Percentiles rank a stretch among this genome's conserved stretches.
Conservation (phyloP, 805 yeast genomes). For the Candida taoyuanica region DNA sequence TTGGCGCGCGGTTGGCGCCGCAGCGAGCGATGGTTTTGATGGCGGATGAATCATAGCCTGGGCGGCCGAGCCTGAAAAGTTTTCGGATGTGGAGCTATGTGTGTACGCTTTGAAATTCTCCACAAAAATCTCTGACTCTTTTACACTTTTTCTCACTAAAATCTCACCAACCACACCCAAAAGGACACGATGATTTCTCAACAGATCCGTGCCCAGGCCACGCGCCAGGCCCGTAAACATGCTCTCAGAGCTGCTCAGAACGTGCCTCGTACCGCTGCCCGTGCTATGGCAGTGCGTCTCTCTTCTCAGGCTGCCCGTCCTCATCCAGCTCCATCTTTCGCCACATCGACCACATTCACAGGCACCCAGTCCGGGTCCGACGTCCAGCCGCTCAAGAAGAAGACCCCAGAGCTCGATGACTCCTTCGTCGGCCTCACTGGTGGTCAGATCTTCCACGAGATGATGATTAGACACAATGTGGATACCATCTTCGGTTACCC, state of each 20-base stretch:
- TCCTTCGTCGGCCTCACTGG: slow-evolving; percentile 96
- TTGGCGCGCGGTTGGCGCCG: neutral
- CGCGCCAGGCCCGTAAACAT: slow-evolving; percentile 16
- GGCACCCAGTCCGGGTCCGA: slow-evolving; percentile 1
- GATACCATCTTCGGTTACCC: slow-evolving; percentile 97
- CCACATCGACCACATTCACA: slow-evolving; percentile 15
- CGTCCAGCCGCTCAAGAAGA: slow-evolving; percentile 9
- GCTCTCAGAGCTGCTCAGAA: slow-evolving; percentile 10
- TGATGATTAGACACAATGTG: slow-evolving; percentile 95
- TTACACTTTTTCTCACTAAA: neutral
- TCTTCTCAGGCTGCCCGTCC: slow-evolving; percentile 20
- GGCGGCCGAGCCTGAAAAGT: neutral
- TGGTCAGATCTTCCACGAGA: slow-evolving; percentile 97
- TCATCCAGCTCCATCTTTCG: slow-evolving; percentile 27
- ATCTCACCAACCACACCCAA: neutral
- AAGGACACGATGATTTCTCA: slow-evolving; percentile 17
- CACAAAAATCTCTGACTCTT: neutral
- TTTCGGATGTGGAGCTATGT: neutral
- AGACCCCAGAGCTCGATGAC: slow-evolving; percentile 52
- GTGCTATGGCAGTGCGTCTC: slow-evolving; percentile 12
- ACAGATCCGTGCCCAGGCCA: slow-evolving; percentile 18
- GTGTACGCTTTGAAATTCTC: neutral
- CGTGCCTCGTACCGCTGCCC: slow-evolving; percentile 10
- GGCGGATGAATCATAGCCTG: neutral
- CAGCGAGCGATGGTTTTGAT: neutral